These are phyloP conservation scores for Pleodorina starrii DNA, from an alignment of 139 green algal genomes.

Conservation along the genomic window DNA sequence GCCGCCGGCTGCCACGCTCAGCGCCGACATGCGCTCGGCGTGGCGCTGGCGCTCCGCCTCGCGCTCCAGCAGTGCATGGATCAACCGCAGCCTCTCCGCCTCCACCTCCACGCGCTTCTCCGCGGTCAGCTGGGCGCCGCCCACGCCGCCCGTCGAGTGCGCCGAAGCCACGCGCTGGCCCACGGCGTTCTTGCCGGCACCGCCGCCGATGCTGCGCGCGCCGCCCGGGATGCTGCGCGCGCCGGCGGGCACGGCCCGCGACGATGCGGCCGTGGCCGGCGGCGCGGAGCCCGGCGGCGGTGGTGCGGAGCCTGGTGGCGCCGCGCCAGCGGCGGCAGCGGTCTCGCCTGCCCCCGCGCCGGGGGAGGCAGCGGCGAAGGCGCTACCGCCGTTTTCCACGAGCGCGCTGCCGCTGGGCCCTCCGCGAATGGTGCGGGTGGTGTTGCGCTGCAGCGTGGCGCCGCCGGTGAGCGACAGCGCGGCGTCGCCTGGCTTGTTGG, in stretches of 20 bases:
- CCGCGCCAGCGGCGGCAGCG: not conserved
- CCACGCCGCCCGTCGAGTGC: not conserved
- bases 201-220: slow-evolving; percentile 15
- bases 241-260: not conserved
- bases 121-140: slow-evolving; percentile 30
- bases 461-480: not conserved
- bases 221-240: slow-evolving; percentile 10
- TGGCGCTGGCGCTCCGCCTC: slow-evolving; percentile 29
- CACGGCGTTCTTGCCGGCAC: slow-evolving; percentile 7
- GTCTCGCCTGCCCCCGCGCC: not conserved
- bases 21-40: not conserved
- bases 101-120: slow-evolving; percentile 73
- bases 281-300: not conserved
- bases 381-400: not conserved
- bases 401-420: not conserved
- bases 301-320: not conserved
- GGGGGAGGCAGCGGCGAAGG: too few relatives aligned
- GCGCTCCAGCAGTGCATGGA: slow-evolving; percentile 61
- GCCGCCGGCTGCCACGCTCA: not conserved
- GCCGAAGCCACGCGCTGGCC: not conserved
- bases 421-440: slow-evolving; percentile 4
- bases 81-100: slow-evolving; percentile 75
- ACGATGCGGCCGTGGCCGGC: not conserved
- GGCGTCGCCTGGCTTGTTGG: not conserved
- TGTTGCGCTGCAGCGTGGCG: not conserved